Base-by-base conservation (phyloP, 352 stramenopile genomes). In the Phytophthora sp. region DNA sequence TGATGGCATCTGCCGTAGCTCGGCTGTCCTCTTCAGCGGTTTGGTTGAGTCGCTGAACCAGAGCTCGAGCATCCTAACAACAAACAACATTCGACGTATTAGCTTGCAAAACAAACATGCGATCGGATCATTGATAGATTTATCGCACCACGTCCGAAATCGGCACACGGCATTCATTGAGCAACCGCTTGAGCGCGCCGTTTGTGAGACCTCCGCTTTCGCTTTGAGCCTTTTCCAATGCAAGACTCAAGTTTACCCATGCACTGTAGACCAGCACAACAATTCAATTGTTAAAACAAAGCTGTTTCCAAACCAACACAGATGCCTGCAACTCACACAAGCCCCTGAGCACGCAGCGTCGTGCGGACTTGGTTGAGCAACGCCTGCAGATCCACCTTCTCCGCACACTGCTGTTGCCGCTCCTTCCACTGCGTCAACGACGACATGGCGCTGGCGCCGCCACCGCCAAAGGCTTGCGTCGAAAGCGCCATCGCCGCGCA, bases 351-450 rank as follows among this genome's bases (percentile, higher is more conserved):
- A 2, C 78, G 77, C 1, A 92, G 56, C 5, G 63, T 51, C 10
- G 45, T 66, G 41, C 81, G 79, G 2, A 90, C 27, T 13, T 61
- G 72, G 5, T 66, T 55, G 39, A 90, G 57, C 8, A 92, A 63
- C 11, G 65, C 67, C 5, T 53, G 48, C 4, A 88, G 51, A 38
- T 91, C 78, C n/a, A 92, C 70, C 24, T 87, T 73, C 12, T 82
- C 73, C 13, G 82, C 81, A 11, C 67, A 85, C 55, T 89, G 74
- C 62, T 92, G 83, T 53, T 92, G 84, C 48, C 76, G 46, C 15
- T 60, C 66, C 66, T 91, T 89, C 84, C 84, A 92, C 55, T 91
- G 76, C 24, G 77, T 89, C 27, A 92, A 61, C 51, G 82, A 89
- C 53, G 81, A 83, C 24, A 77, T 62, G 30, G 55, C 31, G 31